Conservation (phyloP, 1,139 yeast species). For the Blastobotrys malaysiensis region DNA sequence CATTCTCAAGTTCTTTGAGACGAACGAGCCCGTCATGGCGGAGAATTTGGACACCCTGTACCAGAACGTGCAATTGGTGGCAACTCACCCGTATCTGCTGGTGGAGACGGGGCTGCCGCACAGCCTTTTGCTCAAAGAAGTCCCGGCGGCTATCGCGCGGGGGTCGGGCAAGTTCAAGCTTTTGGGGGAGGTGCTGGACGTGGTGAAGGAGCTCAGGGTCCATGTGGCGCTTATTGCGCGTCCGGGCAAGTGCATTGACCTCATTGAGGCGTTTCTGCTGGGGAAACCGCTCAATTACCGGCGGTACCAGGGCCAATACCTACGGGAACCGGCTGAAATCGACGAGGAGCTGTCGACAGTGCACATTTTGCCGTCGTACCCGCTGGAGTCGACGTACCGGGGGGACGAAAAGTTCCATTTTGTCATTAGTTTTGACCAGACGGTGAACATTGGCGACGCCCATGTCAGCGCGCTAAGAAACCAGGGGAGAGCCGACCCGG, state of each 20-base stretch:
- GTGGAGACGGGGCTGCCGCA: constrained; percentile 87
- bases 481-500: constrained; percentile 25
- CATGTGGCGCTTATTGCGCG: constrained; percentile 47
- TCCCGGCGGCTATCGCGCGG: constrained; percentile 67
- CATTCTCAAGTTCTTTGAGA: constrained; percentile 79
- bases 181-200: constrained; percentile 44
- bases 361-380: constrained; percentile 32
- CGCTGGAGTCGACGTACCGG: constrained; percentile 25
- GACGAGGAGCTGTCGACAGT: constrained; percentile 26
- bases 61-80: constrained; percentile 67
- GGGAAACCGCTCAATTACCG: constrained; percentile 64
- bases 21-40: constrained; percentile 52
- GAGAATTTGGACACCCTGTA: constrained; percentile 57
- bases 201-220: constrained; percentile 38
- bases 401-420: constrained; percentile 45
- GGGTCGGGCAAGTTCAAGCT: constrained; percentile 84
- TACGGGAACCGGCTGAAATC: constrained; percentile 22
- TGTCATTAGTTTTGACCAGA: constrained; percentile 65
- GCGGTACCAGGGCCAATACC: constrained; percentile 55
- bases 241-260: constrained; percentile 63
- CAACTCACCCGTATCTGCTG: constrained; percentile 82
- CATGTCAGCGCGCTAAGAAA: constrained; percentile 34
- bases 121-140: constrained; percentile 67
- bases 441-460: constrained; percentile 45
- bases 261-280: constrained; percentile 67